phyloP scores from a whole-genome alignment of 495 filamentous ascomycete species.

The Cetradonia linearis region DNA sequence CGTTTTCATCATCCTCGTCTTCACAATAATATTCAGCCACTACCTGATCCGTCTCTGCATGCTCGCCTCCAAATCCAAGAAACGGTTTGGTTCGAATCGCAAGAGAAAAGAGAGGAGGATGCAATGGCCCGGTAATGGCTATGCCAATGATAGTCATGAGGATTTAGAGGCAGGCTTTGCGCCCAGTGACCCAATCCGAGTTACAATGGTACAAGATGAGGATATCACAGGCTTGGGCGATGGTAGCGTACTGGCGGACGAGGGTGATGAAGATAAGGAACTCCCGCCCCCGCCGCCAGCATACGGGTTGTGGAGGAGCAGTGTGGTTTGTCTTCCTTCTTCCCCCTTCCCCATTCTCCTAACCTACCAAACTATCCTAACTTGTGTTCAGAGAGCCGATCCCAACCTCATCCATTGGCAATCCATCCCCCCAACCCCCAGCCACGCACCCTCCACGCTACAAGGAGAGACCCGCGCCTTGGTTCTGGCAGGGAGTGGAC shows the following conservation, averaged over 20 bases:
- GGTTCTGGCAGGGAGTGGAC: constrained; percentile 19
- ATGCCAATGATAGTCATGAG: not conserved
- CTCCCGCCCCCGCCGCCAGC: constrained; percentile 56
- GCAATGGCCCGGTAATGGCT: constrained; percentile 31
- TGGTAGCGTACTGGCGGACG: not conserved
- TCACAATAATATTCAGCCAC: constrained; percentile 72
- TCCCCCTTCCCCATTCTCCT: not conserved
- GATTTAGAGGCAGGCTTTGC: constrained; percentile 43
- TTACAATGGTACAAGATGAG: constrained; percentile 52
- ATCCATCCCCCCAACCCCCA: constrained; percentile 35
- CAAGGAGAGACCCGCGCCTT: constrained; percentile 17
- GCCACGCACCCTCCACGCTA: not conserved
- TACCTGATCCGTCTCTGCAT: constrained; percentile 63
- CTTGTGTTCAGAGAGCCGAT: constrained; percentile 50
- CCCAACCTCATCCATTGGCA: constrained; percentile 75
- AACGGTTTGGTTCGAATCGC: constrained; percentile 2
- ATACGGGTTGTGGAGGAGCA: constrained; percentile 78
- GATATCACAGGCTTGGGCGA: constrained; percentile 30
- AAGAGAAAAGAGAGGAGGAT: not conserved
- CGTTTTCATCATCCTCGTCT: constrained; percentile 61
- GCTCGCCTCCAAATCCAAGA: constrained; percentile 34
- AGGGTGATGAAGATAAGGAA: constrained; percentile 10
- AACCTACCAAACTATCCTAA: constrained; percentile 1
- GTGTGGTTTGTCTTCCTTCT: constrained; percentile 48
- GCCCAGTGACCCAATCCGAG: constrained; percentile 50